A percentile compares a stretch with the other conserved stretches of the same genome.
Evolutionary conservation across 176 grass and related monocot species (phyloP).

Genomic region (Musa troglodytarum): DNA sequence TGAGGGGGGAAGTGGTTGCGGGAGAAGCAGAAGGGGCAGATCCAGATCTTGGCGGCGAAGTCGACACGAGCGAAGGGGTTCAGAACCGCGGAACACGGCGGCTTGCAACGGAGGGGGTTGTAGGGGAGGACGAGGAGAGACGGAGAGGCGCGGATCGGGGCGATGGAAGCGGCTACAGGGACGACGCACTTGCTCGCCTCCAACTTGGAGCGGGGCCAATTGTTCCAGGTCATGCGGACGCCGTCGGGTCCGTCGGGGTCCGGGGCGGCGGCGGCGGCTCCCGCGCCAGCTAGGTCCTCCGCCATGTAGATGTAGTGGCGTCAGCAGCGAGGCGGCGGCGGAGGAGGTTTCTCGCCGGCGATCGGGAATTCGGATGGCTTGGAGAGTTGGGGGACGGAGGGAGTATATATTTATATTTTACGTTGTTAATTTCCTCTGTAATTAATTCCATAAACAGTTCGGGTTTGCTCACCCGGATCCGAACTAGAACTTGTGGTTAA

Average conservation of each 20-base stretch:
- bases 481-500: no score
- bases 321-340: background rate
- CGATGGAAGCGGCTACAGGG: constrained; percentile 61
- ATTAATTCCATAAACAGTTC: no score
- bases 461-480: no score
- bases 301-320: background rate
- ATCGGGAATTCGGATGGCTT: background rate
- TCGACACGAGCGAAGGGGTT: constrained; percentile 92
- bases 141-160: constrained; percentile 39
- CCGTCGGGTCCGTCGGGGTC: constrained; percentile 76
- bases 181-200: constrained; percentile 96
- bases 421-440: no score
- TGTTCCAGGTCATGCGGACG: constrained; percentile 80
- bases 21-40: constrained; percentile 93
- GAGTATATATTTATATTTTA: background rate
- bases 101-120: constrained; percentile 81
- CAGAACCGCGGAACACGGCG: constrained; percentile 63
- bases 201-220: constrained; percentile 80
- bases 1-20: constrained; percentile 93
- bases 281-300: constrained; percentile 12
- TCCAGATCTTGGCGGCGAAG: constrained; percentile 98
- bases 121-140: constrained; percentile 51
- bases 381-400: background rate
- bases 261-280: constrained; percentile 7
- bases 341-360: background rate